Percentiles rank a stretch among this genome's conserved stretches.
These are phyloP conservation scores for Trichosporon sp. DNA, from an alignment of 1,284 basidiomycete species.

Conservation along the genomic window DNA sequence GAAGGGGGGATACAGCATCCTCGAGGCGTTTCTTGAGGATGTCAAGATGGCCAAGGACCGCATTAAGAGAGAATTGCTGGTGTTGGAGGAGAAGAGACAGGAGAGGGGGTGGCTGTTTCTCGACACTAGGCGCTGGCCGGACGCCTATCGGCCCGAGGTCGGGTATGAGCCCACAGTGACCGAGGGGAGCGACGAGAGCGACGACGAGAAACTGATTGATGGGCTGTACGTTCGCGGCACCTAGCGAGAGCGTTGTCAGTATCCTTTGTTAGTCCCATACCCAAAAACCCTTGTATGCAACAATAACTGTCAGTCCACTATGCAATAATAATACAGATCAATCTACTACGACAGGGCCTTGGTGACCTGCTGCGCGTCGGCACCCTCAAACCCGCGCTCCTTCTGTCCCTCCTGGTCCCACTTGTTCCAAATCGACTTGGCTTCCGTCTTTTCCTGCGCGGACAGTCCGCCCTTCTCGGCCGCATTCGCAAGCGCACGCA, in stretches of 20 bases:
- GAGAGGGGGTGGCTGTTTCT: background rate
- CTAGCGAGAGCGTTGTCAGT: background rate
- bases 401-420: constrained; percentile 42
- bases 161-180: no score
- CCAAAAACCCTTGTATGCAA: background rate
- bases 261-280: no score
- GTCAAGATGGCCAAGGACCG: no score
- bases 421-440: constrained; percentile 43
- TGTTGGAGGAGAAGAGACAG: no score
- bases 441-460: constrained; percentile 46
- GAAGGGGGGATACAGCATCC: no score
- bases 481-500: constrained; percentile 62
- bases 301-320: background rate
- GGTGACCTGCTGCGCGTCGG: constrained; percentile 39
- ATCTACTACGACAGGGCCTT: constrained; percentile 18
- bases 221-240: background rate
- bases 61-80: no score
- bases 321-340: constrained; percentile 2
- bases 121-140: background rate
- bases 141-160: background rate
- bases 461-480: constrained; percentile 47
- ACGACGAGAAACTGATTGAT: background rate
- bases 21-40: no score
- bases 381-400: constrained; percentile 46
- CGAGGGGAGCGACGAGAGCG: no score